phyloP scores from a whole-genome alignment of 306 rosid species.

The Trichosanthes cucumerina region DNA sequence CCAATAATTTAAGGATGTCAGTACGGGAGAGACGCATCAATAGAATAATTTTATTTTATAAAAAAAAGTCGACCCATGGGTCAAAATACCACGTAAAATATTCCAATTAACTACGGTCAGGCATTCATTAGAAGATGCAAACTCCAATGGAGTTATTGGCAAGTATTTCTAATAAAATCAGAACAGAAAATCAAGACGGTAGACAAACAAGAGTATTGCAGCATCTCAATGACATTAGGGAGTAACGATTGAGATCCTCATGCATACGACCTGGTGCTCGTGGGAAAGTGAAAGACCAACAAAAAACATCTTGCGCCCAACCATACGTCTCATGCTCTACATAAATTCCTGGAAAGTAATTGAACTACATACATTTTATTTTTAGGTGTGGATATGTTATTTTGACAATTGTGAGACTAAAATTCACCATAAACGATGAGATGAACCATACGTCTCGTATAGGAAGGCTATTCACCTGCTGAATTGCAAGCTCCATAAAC shows the following conservation, averaged over 20 bases:
- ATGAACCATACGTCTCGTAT: not conserved
- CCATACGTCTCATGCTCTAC: not conserved
- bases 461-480: slow-evolving; percentile 31
- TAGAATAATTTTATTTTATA: not conserved
- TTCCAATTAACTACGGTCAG: not conserved
- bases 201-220: not conserved
- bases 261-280: no score
- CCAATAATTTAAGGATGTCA: not conserved
- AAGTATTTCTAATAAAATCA: not conserved
- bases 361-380: not conserved
- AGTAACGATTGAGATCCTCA: not conserved
- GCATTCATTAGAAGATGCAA: not conserved
- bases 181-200: not conserved
- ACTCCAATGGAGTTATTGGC: not conserved
- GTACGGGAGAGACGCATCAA: not conserved
- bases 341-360: not conserved
- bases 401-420: not conserved
- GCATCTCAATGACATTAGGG: not conserved
- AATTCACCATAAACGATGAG: not conserved
- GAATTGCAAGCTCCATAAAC: slow-evolving; percentile 73
- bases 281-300: not conserved
- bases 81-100: not conserved
- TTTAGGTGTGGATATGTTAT: not conserved
- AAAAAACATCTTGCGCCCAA: not conserved
- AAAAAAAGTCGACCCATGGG: not conserved